Percentiles rank a stretch among this genome's conserved stretches.
These are phyloP conservation scores for Gastrolobium villosum DNA, from an alignment of 306 rosid genomes.

Conservation along the genomic window DNA sequence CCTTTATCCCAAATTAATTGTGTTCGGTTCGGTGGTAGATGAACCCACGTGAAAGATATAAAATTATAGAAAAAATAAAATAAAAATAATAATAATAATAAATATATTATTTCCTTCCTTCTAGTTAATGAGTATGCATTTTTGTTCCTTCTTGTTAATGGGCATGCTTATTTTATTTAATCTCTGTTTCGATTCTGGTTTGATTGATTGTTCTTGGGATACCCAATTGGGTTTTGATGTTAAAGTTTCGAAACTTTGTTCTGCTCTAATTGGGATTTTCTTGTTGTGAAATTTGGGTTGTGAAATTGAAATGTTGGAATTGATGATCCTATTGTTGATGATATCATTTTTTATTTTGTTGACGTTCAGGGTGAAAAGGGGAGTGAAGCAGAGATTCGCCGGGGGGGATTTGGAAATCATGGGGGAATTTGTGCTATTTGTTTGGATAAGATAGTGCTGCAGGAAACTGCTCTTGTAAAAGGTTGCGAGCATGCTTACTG, in stretches of 20 bases:
- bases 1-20: no score
- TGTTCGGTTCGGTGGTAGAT: no score
- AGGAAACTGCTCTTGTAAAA: conserved; percentile 87
- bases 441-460: conserved; percentile 72
- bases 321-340: neutral
- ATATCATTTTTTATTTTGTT: conserved; percentile 21
- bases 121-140: neutral
- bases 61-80: no score
- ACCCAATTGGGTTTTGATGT: neutral
- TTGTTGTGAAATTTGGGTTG: neutral
- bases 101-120: no score
- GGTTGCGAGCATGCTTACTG: conserved; percentile 99
- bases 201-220: neutral
- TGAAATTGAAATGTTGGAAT: neutral
- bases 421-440: conserved; percentile 84
- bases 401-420: conserved; percentile 59
- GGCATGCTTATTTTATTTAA: neutral
- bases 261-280: neutral
- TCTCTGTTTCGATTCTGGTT: neutral
- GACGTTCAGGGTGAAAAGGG: conserved; percentile 59
- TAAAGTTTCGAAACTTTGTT: neutral
- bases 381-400: conserved; percentile 51
- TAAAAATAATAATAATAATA: no score
- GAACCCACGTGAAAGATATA: no score
- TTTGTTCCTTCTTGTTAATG: neutral